Base-by-base conservation (phyloP, 2,329 filamentous ascomycete species). In the Penicillium carneum region DNA sequence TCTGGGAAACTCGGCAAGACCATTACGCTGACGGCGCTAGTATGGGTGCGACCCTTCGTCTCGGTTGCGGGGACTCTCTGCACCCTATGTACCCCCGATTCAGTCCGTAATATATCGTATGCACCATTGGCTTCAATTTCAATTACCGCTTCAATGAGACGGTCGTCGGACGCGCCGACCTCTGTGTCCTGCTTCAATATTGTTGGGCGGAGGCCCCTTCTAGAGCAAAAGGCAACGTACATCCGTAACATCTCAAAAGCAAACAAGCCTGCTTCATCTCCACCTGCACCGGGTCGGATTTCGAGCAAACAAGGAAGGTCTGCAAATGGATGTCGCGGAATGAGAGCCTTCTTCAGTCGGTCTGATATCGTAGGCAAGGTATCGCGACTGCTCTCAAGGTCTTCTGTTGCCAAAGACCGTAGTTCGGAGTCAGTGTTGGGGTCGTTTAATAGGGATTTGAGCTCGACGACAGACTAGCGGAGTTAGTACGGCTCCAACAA, bases 61-160 rank as follows among this genome's bases (percentile, higher is more conserved):
- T 99, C 95, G 0, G 95, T 99, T 11, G 89, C 89, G 1, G 95
- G 95, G 3, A 99, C 89, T 29, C 95, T 88, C 81, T 99, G 95
- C 0, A 99, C 95, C 31, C 95, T 87, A 76, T 99, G 95, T 67
- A 99, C 95, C 34, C 95, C 95, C 3, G 94, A 92, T 78, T 99
- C 95, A 69, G 89, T 89, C 63, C 94, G 87, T 71, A 99, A 87
- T 1, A 87, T 73, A 62, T 90, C 91, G 77, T 97, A 99, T 23
- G 93, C 89, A 33, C 92, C 92, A 1, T 86, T 80, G 51, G 88
- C 85, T 61, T 89, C 86, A 38, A 99, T 83, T 76, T 97, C 93
- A 29, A 99, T 84, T 26, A 99, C 87, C 8, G 92, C 95, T 81
- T 98, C 95, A 57, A 90, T 88, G 2, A 98, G 83, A 7, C 92